phyloP scores from a whole-genome alignment of 1,284 basidiomycete species.

The Trichosporon faecale region DNA sequence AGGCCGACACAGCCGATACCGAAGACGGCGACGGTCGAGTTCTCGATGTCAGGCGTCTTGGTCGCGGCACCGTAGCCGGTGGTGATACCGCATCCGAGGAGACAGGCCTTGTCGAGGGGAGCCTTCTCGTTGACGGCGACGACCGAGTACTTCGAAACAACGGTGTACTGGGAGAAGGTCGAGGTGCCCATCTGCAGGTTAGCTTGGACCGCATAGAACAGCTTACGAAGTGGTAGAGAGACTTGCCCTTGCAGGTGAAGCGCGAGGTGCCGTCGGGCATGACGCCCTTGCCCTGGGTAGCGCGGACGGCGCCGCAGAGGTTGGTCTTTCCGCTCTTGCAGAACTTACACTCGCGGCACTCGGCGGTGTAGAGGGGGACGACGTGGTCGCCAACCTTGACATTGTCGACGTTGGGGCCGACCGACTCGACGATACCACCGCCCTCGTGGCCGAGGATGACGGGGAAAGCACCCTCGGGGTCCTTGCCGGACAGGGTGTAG shows the following conservation, averaged over 20 bases:
- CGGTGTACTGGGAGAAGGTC: constrained; percentile 98
- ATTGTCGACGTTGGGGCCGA: constrained; percentile 86
- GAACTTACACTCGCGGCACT: constrained; percentile 95
- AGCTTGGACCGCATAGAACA: not conserved
- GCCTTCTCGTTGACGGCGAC: constrained; percentile 84
- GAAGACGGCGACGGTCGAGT: constrained; percentile 86
- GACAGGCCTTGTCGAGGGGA: constrained; percentile 88
- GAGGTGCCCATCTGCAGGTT: constrained; percentile 85
- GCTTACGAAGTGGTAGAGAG: constrained; percentile 85
- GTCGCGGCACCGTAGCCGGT: constrained; percentile 66
- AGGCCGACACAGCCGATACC: constrained; percentile 95
- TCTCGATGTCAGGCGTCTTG: constrained; percentile 61
- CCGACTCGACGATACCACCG: constrained; percentile 69
- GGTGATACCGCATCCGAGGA: constrained; percentile 93
- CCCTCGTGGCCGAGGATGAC: constrained; percentile 87
- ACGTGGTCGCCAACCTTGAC: constrained; percentile 89
- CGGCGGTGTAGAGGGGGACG: constrained; percentile 91
- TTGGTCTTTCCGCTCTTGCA: constrained; percentile 99
- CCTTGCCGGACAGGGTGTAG: constrained; percentile 93
- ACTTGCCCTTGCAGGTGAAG: constrained; percentile 85
- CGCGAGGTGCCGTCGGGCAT: constrained; percentile 93
- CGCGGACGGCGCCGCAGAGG: constrained; percentile 83
- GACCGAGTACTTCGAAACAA: constrained; percentile 94
- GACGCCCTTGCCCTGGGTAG: constrained; percentile 90
- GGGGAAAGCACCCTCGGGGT: constrained; percentile 95